phyloP scores from a whole-genome alignment of 2,329 filamentous ascomycete genomes.

The Xylaria digitata region DNA sequence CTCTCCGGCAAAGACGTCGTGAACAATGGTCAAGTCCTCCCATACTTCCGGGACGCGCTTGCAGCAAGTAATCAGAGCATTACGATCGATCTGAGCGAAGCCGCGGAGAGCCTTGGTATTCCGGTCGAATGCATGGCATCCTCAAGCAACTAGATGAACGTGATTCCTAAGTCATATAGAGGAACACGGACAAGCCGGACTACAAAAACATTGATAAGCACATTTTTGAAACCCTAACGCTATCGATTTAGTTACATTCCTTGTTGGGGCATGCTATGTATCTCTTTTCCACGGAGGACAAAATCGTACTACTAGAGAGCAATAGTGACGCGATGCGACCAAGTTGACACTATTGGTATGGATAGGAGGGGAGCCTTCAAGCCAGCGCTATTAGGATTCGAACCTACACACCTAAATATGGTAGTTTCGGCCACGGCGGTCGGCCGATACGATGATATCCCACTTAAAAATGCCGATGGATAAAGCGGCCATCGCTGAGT shows the following conservation, averaged over 20 bases:
- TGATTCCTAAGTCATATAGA: neutral
- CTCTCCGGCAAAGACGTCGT: conserved; percentile 64
- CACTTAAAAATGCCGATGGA: neutral
- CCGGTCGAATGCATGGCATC: conserved; percentile 6
- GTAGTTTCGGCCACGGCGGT: too few species aligned
- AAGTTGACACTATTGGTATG: neutral
- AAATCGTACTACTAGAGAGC: neutral
- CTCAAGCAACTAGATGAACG: neutral
- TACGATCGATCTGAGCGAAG: conserved; percentile 56
- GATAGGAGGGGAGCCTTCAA: too few species aligned
- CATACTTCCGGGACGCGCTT: conserved; percentile 68
- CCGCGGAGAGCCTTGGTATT: conserved; percentile 26
- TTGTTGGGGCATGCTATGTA: neutral
- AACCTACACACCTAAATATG: too few species aligned
- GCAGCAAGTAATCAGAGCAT: conserved; percentile 62
- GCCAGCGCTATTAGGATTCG: too few species aligned
- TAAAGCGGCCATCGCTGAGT: neutral
- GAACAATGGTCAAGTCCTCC: conserved; percentile 63
- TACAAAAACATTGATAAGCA: neutral
- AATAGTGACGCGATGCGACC: neutral
- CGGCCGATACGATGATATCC: too few species aligned
- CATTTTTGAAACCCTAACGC: neutral
- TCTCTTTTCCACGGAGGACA: neutral
- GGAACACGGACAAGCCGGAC: neutral
- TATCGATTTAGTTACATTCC: neutral